Evolutionary conservation across 169 alveolate genomes (phyloP).

Genomic region (Plasmodium berghei): DNA sequence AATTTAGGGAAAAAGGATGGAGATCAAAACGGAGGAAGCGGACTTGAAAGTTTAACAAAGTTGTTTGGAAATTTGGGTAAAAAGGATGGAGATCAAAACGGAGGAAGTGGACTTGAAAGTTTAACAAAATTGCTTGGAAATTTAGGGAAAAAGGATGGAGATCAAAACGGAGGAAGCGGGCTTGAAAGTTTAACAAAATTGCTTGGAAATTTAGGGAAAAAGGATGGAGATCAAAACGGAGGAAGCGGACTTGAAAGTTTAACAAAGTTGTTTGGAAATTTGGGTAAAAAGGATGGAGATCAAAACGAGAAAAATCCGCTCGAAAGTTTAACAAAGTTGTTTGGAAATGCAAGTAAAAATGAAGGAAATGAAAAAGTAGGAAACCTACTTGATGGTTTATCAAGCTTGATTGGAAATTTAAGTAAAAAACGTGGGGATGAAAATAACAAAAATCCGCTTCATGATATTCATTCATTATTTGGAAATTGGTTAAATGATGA

Average conservation of each 20-base stretch:
- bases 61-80: background rate
- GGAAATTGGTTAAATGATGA: slow-evolving; percentile 24
- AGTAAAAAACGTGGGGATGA: slow-evolving; percentile 2
- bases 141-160: slow-evolving; percentile 4
- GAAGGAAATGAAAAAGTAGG: slow-evolving; percentile 8
- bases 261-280: slow-evolving; percentile 12
- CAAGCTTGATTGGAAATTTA: background rate
- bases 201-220: slow-evolving; percentile 6
- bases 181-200: slow-evolving; percentile 11
- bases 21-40: background rate
- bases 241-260: slow-evolving; percentile 3
- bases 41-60: background rate
- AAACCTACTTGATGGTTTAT: slow-evolving; percentile 1
- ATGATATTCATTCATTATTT: slow-evolving; percentile 23
- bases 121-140: slow-evolving; percentile 11
- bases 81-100: background rate
- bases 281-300: slow-evolving; percentile 5
- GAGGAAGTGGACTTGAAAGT: background rate
- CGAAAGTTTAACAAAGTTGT: slow-evolving; percentile 11
- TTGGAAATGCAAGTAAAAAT: background rate
- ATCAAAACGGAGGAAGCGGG: background rate
- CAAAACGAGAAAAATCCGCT: slow-evolving; percentile 4
- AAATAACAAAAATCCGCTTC: slow-evolving; percentile 12
- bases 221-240: background rate
- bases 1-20: slow-evolving; percentile 14